Conservation (phyloP, 2,329 filamentous ascomycete species). For the Pezicula radicicola region DNA sequence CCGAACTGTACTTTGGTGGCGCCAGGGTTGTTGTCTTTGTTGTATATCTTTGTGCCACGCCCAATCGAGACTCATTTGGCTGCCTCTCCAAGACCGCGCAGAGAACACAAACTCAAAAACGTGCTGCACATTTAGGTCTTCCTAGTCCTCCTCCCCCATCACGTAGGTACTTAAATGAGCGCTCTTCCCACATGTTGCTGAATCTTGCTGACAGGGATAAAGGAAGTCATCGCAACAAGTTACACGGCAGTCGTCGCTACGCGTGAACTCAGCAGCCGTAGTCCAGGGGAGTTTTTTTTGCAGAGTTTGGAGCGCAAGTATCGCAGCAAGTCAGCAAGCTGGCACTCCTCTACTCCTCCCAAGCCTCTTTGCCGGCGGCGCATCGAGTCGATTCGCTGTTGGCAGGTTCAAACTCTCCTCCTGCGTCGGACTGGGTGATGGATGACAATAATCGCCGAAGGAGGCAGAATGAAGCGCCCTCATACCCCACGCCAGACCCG, state of each 20-base stretch:
- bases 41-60: constrained; percentile 1
- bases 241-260: neutral
- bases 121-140: constrained; percentile 1
- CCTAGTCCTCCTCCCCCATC: neutral
- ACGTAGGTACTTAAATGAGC: constrained; percentile 4
- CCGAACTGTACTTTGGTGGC: constrained; percentile 69
- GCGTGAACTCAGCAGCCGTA: neutral
- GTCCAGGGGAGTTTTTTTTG: neutral
- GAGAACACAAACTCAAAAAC: constrained; percentile 6
- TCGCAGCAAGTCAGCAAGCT: constrained; percentile 50
- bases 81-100: neutral
- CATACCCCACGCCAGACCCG: constrained; percentile 56
- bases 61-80: constrained; percentile 2
- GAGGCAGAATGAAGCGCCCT: constrained; percentile 72
- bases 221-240: constrained; percentile 3
- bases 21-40: constrained; percentile 1
- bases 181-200: neutral
- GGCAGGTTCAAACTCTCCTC: constrained; percentile 42
- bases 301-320: neutral
- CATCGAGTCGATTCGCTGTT: constrained; percentile 60
- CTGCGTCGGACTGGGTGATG: constrained; percentile 62
- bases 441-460: constrained; percentile 71
- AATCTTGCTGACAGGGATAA: constrained; percentile 8
- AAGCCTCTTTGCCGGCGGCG: constrained; percentile 63
- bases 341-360: constrained; percentile 58